Evolutionary conservation across 2,329 filamentous ascomycete genomes (phyloP).

Genomic region (Zalaria sp.): DNA sequence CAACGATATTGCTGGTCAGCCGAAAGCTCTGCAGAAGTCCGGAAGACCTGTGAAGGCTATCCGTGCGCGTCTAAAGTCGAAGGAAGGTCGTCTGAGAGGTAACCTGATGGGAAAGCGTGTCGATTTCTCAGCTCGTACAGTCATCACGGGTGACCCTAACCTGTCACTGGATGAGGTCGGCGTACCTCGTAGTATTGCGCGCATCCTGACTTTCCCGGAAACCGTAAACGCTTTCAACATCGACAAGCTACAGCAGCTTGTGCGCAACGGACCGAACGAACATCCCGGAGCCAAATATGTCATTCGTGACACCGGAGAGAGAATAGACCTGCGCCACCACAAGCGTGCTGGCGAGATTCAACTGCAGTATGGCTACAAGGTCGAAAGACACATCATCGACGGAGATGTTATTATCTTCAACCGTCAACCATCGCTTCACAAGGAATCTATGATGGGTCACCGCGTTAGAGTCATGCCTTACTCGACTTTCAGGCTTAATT

Average conservation of each 20-base stretch:
- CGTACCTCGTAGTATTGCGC: slow-evolving; percentile 84
- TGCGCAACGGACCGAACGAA: slow-evolving; percentile 86
- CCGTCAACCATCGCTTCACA: slow-evolving; percentile 95
- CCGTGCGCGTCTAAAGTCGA: slow-evolving; percentile 92
- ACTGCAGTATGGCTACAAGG: slow-evolving; percentile 94
- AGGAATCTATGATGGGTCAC: slow-evolving; percentile 99
- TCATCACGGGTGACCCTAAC: slow-evolving; percentile 98
- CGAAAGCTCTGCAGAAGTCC: slow-evolving; percentile 90
- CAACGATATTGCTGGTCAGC: slow-evolving; percentile 93
- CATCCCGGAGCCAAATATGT: slow-evolving; percentile 96
- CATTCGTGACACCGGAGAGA: slow-evolving; percentile 80
- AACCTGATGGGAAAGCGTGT: slow-evolving; percentile 99
- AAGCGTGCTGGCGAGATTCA: slow-evolving; percentile 75
- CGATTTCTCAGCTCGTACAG: slow-evolving; percentile 97
- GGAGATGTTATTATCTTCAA: slow-evolving; percentile 99
- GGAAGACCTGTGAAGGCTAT: slow-evolving; percentile 95
- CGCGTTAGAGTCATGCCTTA: slow-evolving; percentile 96
- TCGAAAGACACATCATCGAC: slow-evolving; percentile 90
- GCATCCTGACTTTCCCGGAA: slow-evolving; percentile 89
- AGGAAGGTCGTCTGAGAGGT: slow-evolving; percentile 92
- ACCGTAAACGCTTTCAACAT: slow-evolving; percentile 98
- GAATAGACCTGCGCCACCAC: slow-evolving; percentile 89
- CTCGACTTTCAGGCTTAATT: slow-evolving; percentile 92
- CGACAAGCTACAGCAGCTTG: slow-evolving; percentile 72
- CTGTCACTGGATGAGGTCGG: slow-evolving; percentile 93